A percentile compares a stretch with the other conserved stretches of the same genome.
Conservation (phyloP, 2,329 filamentous ascomycete species). For the Claviceps capensis region DNA sequence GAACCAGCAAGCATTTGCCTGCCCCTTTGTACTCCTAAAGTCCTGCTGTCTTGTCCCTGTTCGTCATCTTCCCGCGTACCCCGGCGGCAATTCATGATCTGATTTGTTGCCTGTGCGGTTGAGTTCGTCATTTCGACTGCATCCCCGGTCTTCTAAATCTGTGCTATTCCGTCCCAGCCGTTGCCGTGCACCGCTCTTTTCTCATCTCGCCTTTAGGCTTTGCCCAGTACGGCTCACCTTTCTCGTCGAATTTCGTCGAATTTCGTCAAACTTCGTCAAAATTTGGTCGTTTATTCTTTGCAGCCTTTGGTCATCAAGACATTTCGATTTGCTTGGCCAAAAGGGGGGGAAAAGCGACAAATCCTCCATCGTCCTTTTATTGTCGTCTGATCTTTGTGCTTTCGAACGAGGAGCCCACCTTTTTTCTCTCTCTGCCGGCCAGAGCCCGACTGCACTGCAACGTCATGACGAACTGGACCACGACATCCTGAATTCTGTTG, state of each 20-base stretch:
- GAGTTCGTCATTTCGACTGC: background rate
- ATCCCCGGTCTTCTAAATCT: background rate
- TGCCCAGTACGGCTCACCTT: background rate
- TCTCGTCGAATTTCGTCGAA: background rate
- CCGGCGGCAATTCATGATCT: background rate
- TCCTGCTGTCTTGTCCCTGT: background rate
- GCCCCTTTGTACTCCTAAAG: background rate
- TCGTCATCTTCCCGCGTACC: background rate
- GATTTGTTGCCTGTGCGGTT: background rate
- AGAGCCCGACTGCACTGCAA: conserved; percentile 2
- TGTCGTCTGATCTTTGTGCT: background rate
- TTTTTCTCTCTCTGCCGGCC: conserved; percentile 6
- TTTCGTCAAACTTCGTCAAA: background rate
- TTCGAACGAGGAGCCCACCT: background rate
- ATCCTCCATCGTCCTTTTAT: background rate
- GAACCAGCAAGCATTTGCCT: background rate
- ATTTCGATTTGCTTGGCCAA: background rate
- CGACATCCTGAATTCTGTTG: background rate
- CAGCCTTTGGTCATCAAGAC: background rate
- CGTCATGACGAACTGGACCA: conserved; percentile 1
- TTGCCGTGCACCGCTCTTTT: background rate
- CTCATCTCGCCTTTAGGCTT: background rate
- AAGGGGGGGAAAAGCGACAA: background rate
- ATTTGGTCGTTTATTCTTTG: background rate
- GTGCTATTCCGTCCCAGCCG: background rate